Conservation (phyloP, 805 yeast species). For the Pichia cabralensis region DNA sequence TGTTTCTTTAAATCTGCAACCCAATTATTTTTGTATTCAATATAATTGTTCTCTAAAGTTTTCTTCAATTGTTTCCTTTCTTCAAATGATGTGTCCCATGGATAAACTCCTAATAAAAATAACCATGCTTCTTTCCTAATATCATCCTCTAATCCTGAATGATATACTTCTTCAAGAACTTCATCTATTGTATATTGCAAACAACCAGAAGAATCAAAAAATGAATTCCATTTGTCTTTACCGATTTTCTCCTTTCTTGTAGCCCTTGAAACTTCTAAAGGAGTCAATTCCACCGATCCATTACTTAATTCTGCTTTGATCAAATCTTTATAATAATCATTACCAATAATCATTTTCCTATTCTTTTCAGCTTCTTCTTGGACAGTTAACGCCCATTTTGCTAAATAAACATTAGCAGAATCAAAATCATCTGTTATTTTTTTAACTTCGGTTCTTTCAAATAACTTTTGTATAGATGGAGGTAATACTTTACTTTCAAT, state of each 20-base stretch:
- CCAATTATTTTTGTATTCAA: slow-evolving; percentile 63
- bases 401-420: slow-evolving; percentile 82
- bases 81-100: slow-evolving; percentile 73
- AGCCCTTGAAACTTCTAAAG: slow-evolving; percentile 47
- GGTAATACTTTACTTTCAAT: slow-evolving; percentile 40
- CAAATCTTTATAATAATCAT: slow-evolving; percentile 45
- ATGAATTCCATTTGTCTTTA: slow-evolving; percentile 70
- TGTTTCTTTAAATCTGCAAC: slow-evolving; percentile 44
- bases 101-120: slow-evolving; percentile 70
- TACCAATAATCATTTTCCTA: slow-evolving; percentile 41
- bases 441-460: slow-evolving; percentile 71
- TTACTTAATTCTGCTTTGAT: slow-evolving; percentile 55
- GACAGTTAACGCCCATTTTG: slow-evolving; percentile 94
- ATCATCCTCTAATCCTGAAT: slow-evolving; percentile 64
- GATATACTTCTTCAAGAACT: slow-evolving; percentile 75
- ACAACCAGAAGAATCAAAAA: slow-evolving; percentile 73
- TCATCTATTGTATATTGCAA: slow-evolving; percentile 65
- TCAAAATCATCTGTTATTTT: slow-evolving; percentile 85
- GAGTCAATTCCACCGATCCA: slow-evolving; percentile 38
- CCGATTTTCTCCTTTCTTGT: slow-evolving; percentile 62
- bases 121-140: slow-evolving; percentile 77
- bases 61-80: slow-evolving; percentile 55
- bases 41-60: slow-evolving; percentile 41
- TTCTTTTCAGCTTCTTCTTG: slow-evolving; percentile 80
- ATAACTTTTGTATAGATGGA: slow-evolving; percentile 42